Evolutionary conservation across 345 rosid genomes (phyloP), one percentile per base, ranked within the genome.

Genomic region (Cochlearia excelsa): DNA sequence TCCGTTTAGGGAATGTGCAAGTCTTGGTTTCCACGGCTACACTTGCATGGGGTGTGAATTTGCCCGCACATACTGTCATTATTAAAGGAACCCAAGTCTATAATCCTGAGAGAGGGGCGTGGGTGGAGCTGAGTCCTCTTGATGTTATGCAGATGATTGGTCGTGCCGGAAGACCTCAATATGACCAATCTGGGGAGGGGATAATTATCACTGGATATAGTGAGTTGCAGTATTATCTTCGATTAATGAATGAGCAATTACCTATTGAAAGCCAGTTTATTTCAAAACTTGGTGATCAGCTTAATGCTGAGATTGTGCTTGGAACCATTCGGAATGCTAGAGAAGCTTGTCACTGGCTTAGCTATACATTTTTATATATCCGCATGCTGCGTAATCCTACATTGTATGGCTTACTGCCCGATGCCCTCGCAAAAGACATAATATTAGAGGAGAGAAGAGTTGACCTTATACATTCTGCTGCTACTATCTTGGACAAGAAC

Each of bases 81-180:
- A 91, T 91, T 39, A 88, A 91, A 71, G 92, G 95, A 57, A 88
- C 96, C 3, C 88, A 88, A 75, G 80, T 91, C 40, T 91, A 91
- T 69, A 82, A 82, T 74, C 96, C 98, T 33, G 95, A 91, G 66
- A 88, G 74, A 72, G 96, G 98, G 62, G 84, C 84, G 43, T 91
- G 95, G 96, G 81, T 90, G 16, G 95, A 91, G 67, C 78, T 91
- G 54, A 86, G 95, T 69, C 95, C 95, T 46, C 63, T 80, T 58
- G 96, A 91, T 78, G 85, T 91, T 54, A 86, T 91, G 96, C 98
- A 91, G 84, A 91, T 91, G 95, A 72, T 91, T 68, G 98, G 98
- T 55, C 96, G 95, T 80, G 98, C 96, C 2, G 96, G 98, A 60
- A 77, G 96, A 74, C 98, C 96, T 62, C 95, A 88, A 54, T 91